Percentiles rank a stretch among this genome's conserved stretches.
These are phyloP conservation scores for Hypoxylon sp. DNA, from an alignment of 2,329 filamentous ascomycete species.

Conservation along the genomic window DNA sequence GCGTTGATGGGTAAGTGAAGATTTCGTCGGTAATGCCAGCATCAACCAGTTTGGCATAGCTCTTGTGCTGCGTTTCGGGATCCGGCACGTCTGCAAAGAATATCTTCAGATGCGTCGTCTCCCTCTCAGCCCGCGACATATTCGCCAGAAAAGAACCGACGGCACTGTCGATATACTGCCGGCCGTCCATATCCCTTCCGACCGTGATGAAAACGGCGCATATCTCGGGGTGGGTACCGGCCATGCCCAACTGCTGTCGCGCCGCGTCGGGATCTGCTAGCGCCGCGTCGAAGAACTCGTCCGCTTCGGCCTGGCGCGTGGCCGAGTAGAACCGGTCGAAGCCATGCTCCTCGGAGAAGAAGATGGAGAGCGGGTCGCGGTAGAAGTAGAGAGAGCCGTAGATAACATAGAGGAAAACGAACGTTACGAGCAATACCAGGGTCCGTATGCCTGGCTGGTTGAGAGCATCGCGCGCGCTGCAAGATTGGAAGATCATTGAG, in stretches of 20 bases:
- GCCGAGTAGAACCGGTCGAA: constrained; percentile 49
- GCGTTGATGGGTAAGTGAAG: constrained; percentile 44
- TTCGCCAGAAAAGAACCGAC: constrained; percentile 50
- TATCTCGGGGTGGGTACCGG: constrained; percentile 42
- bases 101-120: constrained; percentile 46
- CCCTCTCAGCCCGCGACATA: constrained; percentile 47
- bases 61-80: constrained; percentile 45
- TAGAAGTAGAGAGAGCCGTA: constrained; percentile 50
- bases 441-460: constrained; percentile 47
- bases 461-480: constrained; percentile 27
- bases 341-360: constrained; percentile 50
- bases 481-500: constrained; percentile 35
- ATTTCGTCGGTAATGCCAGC: constrained; percentile 46
- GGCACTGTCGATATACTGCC: constrained; percentile 50
- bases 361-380: constrained; percentile 50
- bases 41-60: constrained; percentile 39
- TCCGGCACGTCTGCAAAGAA: constrained; percentile 51
- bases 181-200: constrained; percentile 44
- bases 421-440: constrained; percentile 41
- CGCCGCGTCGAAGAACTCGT: constrained; percentile 45
- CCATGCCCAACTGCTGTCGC: constrained; percentile 40
- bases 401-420: constrained; percentile 46
- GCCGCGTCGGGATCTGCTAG: constrained; percentile 34
- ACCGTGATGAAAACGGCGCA: constrained; percentile 50
- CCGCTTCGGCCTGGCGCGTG: constrained; percentile 47